These are phyloP conservation scores for Solanum habrochaites DNA, from an alignment of 257 asterid species.

Conservation along the genomic window DNA sequence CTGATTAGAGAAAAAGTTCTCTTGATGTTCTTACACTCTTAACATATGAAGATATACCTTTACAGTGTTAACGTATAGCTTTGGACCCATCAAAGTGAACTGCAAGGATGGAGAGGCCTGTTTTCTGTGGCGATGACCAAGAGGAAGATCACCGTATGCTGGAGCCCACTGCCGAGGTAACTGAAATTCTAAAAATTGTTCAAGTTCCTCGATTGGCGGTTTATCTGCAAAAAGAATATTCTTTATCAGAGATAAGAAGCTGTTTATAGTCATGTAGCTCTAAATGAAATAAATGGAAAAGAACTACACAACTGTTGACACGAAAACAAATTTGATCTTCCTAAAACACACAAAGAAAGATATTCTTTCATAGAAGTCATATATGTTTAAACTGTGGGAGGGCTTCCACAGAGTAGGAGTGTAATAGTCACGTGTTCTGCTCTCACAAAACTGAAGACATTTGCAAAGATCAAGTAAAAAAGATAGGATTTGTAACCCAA, in stretches of 20 bases:
- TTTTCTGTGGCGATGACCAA: conserved; percentile 57
- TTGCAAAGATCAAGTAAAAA: not conserved
- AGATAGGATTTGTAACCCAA: not conserved
- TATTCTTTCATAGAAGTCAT: not conserved
- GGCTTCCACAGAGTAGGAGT: not conserved
- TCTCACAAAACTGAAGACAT: not conserved
- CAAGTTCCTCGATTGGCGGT: conserved; percentile 84
- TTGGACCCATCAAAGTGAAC: conserved; percentile 79
- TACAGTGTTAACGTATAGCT: conserved; percentile 75
- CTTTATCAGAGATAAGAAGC: conserved; percentile 5
- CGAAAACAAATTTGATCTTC: not conserved
- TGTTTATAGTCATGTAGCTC: not conserved
- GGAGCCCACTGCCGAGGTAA: conserved; percentile 98
- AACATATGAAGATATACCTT: conserved; percentile 34
- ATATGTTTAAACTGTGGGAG: not conserved
- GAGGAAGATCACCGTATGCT: conserved; percentile 77
- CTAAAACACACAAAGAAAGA: not conserved
- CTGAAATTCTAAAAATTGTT: conserved; percentile 81
- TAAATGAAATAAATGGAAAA: not conserved
- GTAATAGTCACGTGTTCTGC: not conserved
- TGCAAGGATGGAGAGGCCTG: conserved; percentile 77
- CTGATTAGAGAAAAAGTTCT: not conserved
- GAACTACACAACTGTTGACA: not conserved
- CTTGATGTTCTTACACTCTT: not conserved
- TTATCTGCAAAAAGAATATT: conserved; percentile 42